Evolutionary conservation across 2,329 filamentous ascomycete species (phyloP).

Genomic region (Fusarium luffae): DNA sequence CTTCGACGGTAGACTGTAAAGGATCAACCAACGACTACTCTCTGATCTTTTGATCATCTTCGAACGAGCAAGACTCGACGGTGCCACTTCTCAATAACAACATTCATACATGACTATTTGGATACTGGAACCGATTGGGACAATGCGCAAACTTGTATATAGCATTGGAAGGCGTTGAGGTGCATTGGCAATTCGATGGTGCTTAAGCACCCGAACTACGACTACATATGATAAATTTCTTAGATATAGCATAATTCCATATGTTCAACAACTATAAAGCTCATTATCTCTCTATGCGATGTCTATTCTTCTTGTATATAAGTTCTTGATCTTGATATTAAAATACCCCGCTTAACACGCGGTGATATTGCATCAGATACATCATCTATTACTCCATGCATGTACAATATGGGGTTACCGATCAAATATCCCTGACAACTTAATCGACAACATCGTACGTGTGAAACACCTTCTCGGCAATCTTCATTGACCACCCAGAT

Average conservation of each 20-base stretch:
- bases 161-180: constrained; percentile 47
- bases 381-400: not conserved
- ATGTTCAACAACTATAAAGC: constrained; percentile 31
- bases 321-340: not conserved
- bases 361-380: constrained; percentile 6
- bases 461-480: not conserved
- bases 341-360: not conserved
- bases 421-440: constrained; percentile 6
- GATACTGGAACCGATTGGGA: constrained; percentile 28
- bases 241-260: constrained; percentile 46
- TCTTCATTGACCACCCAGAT: constrained; percentile 19
- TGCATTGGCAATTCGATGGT: constrained; percentile 39
- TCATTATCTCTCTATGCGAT: not conserved
- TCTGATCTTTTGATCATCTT: constrained; percentile 20
- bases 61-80: constrained; percentile 35
- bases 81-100: constrained; percentile 19
- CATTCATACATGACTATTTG: constrained; percentile 18
- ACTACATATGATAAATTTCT: constrained; percentile 41
- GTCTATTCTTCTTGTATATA: no score
- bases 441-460: constrained; percentile 18
- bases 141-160: constrained; percentile 45
- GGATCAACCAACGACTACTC: constrained; percentile 3
- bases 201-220: constrained; percentile 40
- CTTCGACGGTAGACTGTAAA: constrained; percentile 50
- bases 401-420: constrained; percentile 15